These are phyloP conservation scores for Trichoderma asperelloides DNA, from an alignment of 495 filamentous ascomycete species.

Conservation along the genomic window DNA sequence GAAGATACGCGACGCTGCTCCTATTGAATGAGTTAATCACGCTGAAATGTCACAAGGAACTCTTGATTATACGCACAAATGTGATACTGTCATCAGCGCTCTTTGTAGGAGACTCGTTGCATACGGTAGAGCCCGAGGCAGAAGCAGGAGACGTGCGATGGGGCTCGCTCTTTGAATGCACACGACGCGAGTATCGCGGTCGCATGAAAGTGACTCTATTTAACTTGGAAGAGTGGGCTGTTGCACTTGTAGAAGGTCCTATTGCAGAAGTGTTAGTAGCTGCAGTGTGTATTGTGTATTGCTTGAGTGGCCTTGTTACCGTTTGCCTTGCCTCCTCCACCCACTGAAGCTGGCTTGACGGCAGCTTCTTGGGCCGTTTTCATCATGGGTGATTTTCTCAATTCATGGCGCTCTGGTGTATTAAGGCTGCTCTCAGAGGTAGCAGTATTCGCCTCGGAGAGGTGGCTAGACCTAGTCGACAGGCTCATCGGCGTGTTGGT, in stretches of 20 bases:
- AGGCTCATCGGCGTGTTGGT: conserved; percentile 5
- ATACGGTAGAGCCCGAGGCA: not conserved
- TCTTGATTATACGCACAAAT: not conserved
- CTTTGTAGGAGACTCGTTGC: not conserved
- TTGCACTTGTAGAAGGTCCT: not conserved
- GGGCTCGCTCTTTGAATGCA: conserved; percentile 30
- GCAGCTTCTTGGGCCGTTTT: not conserved
- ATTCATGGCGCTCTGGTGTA: not conserved
- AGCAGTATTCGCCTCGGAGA: not conserved
- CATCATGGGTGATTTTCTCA: not conserved
- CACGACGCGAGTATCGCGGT: conserved; percentile 22
- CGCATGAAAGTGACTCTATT: conserved; percentile 10
- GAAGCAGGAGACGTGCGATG: not conserved
- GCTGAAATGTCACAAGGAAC: not conserved
- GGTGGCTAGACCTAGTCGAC: not conserved
- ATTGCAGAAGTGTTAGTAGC: not conserved
- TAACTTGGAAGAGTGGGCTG: not conserved
- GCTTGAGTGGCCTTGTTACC: not conserved
- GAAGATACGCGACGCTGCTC: not conserved
- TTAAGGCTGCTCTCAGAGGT: not conserved
- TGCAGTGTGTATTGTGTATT: not conserved
- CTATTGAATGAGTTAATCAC: not conserved
- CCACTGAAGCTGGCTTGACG: not conserved
- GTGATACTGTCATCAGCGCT: not conserved
- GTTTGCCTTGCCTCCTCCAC: not conserved